These are phyloP conservation scores for Diplodia scrobiculata DNA, from an alignment of 2,329 filamentous ascomycete genomes.

Conservation along the genomic window DNA sequence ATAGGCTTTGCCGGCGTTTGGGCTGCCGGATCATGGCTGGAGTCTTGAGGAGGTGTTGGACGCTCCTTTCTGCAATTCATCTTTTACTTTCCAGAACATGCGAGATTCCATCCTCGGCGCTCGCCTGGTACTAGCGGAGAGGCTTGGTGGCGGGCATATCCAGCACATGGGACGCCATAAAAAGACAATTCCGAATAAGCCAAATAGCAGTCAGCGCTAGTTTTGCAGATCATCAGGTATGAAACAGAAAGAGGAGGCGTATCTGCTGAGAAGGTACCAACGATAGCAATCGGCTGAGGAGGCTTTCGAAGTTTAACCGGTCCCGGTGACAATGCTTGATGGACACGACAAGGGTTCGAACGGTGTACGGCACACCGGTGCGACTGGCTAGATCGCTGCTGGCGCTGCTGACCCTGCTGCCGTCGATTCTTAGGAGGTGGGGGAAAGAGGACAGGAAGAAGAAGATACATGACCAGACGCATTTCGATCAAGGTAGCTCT, in stretches of 20 bases:
- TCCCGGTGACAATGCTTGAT: not conserved
- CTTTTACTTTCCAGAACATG: not conserved
- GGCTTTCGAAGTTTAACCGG: not conserved
- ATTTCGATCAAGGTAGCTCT: not conserved
- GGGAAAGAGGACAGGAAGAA: not conserved
- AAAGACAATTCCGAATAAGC: not conserved
- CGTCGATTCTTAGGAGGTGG: slow-evolving; percentile 18
- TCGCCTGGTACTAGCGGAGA: not conserved
- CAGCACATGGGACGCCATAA: not conserved
- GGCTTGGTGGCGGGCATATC: slow-evolving; percentile 4
- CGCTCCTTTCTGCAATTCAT: not conserved
- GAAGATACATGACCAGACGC: not conserved
- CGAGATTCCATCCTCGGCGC: not conserved
- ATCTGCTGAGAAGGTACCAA: not conserved
- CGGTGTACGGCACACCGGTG: not conserved
- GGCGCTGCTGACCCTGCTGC: slow-evolving; percentile 28
- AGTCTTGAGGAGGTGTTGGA: slow-evolving; percentile 30
- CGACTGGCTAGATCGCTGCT: not conserved
- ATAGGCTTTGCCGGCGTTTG: slow-evolving; percentile 46
- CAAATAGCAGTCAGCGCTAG: not conserved
- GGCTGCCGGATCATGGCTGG: slow-evolving; percentile 46
- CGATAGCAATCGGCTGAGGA: not conserved
- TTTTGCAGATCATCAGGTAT: not conserved
- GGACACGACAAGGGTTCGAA: not conserved
- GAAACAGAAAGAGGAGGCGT: not conserved